phyloP scores from a whole-genome alignment of 2,329 filamentous ascomycete genomes.

The Bipolaris bicolor region DNA sequence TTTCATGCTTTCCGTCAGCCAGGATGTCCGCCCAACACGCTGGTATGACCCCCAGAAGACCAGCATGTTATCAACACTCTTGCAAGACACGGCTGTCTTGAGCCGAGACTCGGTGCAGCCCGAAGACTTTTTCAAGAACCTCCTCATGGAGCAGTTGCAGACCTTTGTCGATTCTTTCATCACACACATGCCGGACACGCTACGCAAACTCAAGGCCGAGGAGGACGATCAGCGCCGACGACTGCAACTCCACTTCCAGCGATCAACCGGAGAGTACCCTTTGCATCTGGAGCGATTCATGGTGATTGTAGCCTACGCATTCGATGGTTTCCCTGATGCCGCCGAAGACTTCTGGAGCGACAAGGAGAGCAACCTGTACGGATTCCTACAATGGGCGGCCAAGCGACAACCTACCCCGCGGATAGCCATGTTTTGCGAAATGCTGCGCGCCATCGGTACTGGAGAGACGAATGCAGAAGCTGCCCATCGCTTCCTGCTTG shows the following conservation, averaged over 20 bases:
- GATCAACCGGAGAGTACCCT: slow-evolving; percentile 59
- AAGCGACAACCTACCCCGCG: slow-evolving; percentile 93
- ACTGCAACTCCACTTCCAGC: slow-evolving; percentile 52
- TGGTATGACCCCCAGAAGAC: slow-evolving; percentile 88
- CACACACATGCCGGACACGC: slow-evolving; percentile 89
- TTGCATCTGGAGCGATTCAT: slow-evolving; percentile 83
- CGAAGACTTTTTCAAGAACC: slow-evolving; percentile 71
- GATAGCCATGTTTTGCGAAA: slow-evolving; percentile 94
- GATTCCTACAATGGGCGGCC: slow-evolving; percentile 97
- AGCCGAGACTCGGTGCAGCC: slow-evolving; percentile 71
- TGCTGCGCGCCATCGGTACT: slow-evolving; percentile 86
- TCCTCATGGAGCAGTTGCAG: slow-evolving; percentile 82
- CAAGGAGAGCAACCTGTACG: slow-evolving; percentile 88
- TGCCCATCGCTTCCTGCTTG: slow-evolving; percentile 86
- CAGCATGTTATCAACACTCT: slow-evolving; percentile 80
- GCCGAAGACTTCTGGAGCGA: slow-evolving; percentile 91
- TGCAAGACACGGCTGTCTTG: slow-evolving; percentile 77
- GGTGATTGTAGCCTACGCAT: slow-evolving; percentile 89
- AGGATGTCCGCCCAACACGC: slow-evolving; percentile 78
- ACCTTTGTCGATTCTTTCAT: slow-evolving; percentile 91
- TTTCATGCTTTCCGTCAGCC: slow-evolving; percentile 83
- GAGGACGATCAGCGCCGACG: slow-evolving; percentile 81
- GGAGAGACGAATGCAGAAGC: slow-evolving; percentile 82
- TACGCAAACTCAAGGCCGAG: slow-evolving; percentile 82
- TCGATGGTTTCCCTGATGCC: slow-evolving; percentile 82